Percentiles rank a stretch among this genome's conserved stretches.
Conservation (phyloP, 257 asterid species). For the Solanum boliviense region DNA sequence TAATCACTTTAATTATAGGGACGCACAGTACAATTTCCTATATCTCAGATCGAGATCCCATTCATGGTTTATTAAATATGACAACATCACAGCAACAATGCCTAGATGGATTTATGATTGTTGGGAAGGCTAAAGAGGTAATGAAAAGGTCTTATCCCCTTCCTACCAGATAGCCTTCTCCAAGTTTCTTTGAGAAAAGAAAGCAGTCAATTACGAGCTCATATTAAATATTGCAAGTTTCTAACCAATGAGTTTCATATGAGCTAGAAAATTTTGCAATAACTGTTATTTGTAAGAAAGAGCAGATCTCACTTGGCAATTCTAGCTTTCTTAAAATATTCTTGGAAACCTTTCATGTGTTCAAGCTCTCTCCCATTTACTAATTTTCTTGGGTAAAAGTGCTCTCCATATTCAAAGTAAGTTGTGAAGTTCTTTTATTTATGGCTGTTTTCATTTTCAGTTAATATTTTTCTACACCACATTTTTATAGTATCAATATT, state of each 20-base stretch:
- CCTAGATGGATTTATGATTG: background rate
- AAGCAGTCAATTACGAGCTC: background rate
- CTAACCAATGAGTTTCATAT: background rate
- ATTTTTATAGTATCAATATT: background rate
- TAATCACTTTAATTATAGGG: background rate
- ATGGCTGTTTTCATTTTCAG: background rate
- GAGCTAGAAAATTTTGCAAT: background rate
- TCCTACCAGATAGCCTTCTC: background rate
- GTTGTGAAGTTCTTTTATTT: background rate
- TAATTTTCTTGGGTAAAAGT: background rate
- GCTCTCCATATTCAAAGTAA: background rate
- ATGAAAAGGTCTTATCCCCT: background rate
- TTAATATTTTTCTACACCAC: background rate
- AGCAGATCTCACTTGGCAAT: background rate
- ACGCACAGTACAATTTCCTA: background rate
- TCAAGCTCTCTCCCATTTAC: background rate
- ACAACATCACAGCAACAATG: background rate
- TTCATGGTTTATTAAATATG: background rate
- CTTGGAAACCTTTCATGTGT: background rate
- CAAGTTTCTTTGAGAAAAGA: background rate
- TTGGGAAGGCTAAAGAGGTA: background rate
- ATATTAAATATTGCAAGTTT: background rate
- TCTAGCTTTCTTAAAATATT: background rate
- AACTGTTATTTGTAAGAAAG: background rate
- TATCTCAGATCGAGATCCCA: background rate